A percentile compares a stretch with the other conserved stretches of the same genome.
Conservation (phyloP, 176 grass and related monocot species). For the Carex kokanica region DNA sequence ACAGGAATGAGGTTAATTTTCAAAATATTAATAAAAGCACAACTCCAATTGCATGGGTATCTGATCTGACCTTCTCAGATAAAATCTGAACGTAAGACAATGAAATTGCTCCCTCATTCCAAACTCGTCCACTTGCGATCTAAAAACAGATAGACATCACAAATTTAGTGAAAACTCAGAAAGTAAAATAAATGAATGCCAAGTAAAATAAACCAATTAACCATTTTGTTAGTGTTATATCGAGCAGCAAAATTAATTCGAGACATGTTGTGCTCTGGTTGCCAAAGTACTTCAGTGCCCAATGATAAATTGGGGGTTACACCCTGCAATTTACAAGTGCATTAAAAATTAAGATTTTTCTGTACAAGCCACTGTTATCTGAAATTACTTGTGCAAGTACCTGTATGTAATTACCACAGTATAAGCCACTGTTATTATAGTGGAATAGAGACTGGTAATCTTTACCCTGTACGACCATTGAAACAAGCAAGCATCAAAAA, state of each 20-base stretch:
- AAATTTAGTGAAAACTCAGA: conserved; percentile 17
- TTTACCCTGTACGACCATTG: conserved; percentile 45
- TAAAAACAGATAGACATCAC: conserved; percentile 27
- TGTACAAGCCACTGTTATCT: neutral
- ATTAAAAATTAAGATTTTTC: conserved; percentile 11
- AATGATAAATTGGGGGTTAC: conserved; percentile 57
- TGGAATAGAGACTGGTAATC: conserved; percentile 66
- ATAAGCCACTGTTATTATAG: conserved; percentile 49
- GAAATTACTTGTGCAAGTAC: conserved; percentile 29
- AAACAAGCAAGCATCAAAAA: neutral
- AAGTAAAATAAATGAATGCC: neutral
- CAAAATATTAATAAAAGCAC: neutral
- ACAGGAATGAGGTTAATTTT: too few species aligned
- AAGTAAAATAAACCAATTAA: conserved; percentile 19
- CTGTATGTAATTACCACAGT: conserved; percentile 82
- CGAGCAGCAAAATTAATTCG: conserved; percentile 67
- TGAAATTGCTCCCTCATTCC: conserved; percentile 46
- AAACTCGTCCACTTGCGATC: conserved; percentile 66
- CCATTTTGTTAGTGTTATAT: conserved; percentile 68
- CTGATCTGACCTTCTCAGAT: conserved; percentile 53
- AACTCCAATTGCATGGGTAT: conserved; percentile 5
- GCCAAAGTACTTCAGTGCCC: conserved; percentile 64
- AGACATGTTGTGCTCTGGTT: conserved; percentile 57
- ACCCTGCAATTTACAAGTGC: conserved; percentile 44
- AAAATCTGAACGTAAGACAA: conserved; percentile 76